Conservation (phyloP, 139 green algal species). For the Spirogloea muscicola region DNA sequence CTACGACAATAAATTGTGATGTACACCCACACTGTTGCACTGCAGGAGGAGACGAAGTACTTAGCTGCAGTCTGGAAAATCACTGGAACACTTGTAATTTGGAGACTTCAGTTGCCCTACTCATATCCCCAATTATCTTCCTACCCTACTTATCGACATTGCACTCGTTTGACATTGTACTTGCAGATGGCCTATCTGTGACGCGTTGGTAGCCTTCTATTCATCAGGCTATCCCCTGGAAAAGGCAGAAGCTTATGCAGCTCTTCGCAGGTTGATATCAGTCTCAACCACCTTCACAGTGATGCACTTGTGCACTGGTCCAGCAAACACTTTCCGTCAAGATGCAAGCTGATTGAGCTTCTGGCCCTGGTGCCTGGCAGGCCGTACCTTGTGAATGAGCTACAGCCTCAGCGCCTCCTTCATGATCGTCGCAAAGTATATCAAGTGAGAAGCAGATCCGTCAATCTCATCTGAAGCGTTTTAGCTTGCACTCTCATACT, state of each 20-base stretch:
- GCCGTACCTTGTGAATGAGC: conserved; percentile 94
- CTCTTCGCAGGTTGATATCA: conserved; percentile 50
- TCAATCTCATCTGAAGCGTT: background rate
- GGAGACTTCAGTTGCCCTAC: too few species aligned
- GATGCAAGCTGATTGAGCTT: background rate
- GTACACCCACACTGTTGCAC: too few species aligned
- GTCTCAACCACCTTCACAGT: background rate
- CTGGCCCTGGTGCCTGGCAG: conserved; percentile 7
- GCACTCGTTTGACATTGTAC: too few species aligned
- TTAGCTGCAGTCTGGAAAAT: too few species aligned
- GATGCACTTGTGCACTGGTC: background rate
- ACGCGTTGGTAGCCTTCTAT: conserved; percentile 91
- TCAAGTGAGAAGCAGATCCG: conserved; percentile 7
- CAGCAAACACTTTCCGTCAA: background rate
- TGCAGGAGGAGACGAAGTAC: too few species aligned
- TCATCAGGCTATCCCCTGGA: conserved; percentile 87
- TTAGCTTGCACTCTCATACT: too few species aligned
- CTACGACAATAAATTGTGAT: too few species aligned
- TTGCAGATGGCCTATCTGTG: conserved; percentile 75
- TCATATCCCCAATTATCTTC: too few species aligned
- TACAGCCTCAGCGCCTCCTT: conserved; percentile 75
- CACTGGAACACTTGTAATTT: too few species aligned
- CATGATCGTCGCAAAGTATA: conserved; percentile 88
- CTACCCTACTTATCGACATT: too few species aligned
- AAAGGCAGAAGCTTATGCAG: conserved; percentile 76